These are phyloP conservation scores for Fusarium succisae DNA, from an alignment of 2,329 filamentous ascomycete species.

Conservation along the genomic window DNA sequence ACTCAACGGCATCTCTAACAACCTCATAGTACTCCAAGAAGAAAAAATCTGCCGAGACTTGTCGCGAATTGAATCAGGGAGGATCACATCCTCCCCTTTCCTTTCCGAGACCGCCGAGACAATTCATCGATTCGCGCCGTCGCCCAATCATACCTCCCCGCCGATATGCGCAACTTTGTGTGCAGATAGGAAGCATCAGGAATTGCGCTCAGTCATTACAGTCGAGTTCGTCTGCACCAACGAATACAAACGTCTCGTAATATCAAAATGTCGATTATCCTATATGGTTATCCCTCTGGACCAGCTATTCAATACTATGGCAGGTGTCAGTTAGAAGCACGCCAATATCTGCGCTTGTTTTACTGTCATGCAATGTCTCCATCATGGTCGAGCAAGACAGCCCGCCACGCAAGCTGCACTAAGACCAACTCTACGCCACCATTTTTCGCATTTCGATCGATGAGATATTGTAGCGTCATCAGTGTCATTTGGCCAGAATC, in stretches of 20 bases:
- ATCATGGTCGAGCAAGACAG: slow-evolving; percentile 26
- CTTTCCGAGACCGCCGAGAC: slow-evolving; percentile 22
- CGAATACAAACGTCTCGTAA: neutral
- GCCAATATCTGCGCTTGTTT: slow-evolving; percentile 10
- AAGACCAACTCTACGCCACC: slow-evolving; percentile 42
- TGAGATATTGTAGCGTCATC: slow-evolving; percentile 26
- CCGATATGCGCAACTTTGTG: slow-evolving; percentile 5
- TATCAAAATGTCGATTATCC: neutral
- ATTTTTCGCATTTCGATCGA: slow-evolving; percentile 26
- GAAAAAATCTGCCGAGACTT: slow-evolving; percentile 11
- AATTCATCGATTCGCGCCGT: slow-evolving; percentile 3
- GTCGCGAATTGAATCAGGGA: slow-evolving; percentile 17
- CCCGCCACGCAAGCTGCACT: slow-evolving; percentile 45
- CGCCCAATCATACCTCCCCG: neutral
- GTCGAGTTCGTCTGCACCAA: neutral
- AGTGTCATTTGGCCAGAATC: slow-evolving; percentile 9
- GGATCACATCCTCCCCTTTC: neutral
- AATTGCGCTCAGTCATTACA: slow-evolving; percentile 22
- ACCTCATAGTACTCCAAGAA: neutral
- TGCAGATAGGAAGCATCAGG: slow-evolving; percentile 11
- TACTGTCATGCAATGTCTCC: slow-evolving; percentile 27
- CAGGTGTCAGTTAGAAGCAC: neutral
- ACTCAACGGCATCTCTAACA: slow-evolving; percentile 13
- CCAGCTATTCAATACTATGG: neutral
- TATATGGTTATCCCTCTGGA: neutral